Evolutionary conservation across 2,329 filamentous ascomycete genomes (phyloP).

Genomic region (Epichloe typhina): DNA sequence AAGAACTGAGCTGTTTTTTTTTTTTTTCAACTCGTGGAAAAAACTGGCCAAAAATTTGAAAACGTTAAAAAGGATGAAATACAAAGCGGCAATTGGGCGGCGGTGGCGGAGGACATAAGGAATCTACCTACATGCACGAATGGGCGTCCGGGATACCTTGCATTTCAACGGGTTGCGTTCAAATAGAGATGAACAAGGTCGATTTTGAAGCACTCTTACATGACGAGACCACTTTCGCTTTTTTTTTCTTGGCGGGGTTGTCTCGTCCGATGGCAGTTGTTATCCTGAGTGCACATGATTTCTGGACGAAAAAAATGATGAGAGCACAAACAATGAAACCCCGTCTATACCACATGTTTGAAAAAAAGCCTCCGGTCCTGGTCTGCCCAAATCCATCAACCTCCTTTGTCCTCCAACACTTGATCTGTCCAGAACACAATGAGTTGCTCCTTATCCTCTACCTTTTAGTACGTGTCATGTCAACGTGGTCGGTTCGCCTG

Average conservation of each 20-base stretch:
- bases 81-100: constrained; percentile 3
- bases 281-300: no score
- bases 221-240: no score
- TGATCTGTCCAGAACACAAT: constrained; percentile 27
- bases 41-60: constrained; percentile 6
- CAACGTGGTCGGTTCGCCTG: no score
- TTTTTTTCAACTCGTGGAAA: neutral
- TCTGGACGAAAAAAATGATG: no score
- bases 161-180: constrained; percentile 27
- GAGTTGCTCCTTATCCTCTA: constrained; percentile 25
- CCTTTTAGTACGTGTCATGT: constrained; percentile 5
- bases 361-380: constrained; percentile 12
- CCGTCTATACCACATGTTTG: constrained; percentile 10
- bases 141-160: constrained; percentile 43
- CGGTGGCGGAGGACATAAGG: constrained; percentile 16
- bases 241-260: no score
- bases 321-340: no score
- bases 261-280: no score
- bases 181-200: constrained; percentile 25
- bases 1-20: constrained; percentile 28
- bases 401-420: constrained; percentile 20
- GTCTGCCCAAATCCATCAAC: constrained; percentile 12
- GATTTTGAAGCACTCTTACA: constrained; percentile 20
- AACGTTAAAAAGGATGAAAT: constrained; percentile 10
- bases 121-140: constrained; percentile 28